Evolutionary conservation across 148 eudicot genomes (phyloP).

Genomic region (Arbutus unedo): DNA sequence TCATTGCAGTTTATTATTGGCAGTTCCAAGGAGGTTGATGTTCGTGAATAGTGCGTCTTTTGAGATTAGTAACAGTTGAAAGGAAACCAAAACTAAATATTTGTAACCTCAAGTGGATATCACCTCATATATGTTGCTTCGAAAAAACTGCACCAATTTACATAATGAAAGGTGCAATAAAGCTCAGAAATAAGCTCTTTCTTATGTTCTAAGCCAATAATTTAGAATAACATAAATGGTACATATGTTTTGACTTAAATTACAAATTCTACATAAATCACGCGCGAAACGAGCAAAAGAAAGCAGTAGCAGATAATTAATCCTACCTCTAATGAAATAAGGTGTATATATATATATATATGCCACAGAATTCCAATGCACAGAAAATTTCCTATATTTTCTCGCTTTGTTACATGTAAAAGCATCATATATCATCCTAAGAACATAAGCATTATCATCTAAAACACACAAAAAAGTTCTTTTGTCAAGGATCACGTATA

Average conservation of each 20-base stretch:
- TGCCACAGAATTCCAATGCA: not conserved
- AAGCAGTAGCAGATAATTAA: constrained; percentile 2
- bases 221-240: not conserved
- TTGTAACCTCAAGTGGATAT: not conserved
- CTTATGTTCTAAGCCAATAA: not conserved
- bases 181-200: not conserved
- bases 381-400: not conserved
- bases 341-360: not conserved
- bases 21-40: not conserved
- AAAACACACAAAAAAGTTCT: not conserved
- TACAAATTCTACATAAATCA: not conserved
- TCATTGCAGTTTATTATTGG: not conserved
- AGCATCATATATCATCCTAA: not conserved
- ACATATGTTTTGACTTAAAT: not conserved
- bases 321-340: not conserved
- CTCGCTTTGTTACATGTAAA: not conserved
- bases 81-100: not conserved
- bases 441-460: not conserved
- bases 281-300: not conserved
- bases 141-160: not conserved
- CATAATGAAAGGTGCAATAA: not conserved
- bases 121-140: not conserved
- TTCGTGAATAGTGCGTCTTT: not conserved
- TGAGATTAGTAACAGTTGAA: not conserved
- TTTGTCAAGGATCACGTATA: not conserved